These are phyloP conservation scores for Dryas drummondii DNA, from an alignment of 306 rosid genomes.

Conservation along the genomic window DNA sequence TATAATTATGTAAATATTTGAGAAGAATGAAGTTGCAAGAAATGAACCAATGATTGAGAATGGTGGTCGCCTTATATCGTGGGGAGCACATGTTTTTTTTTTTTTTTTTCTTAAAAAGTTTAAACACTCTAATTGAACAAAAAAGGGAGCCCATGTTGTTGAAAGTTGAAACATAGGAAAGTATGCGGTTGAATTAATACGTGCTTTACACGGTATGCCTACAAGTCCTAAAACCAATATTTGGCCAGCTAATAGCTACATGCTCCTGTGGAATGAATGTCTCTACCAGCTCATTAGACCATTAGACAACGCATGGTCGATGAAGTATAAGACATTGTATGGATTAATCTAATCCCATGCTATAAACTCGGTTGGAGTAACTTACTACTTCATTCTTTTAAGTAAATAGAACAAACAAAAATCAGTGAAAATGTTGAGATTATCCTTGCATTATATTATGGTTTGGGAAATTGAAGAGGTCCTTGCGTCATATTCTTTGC, in stretches of 20 bases:
- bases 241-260: slow-evolving; percentile 15
- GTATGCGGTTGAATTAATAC: neutral
- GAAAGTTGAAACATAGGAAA: neutral
- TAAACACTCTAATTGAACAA: no score
- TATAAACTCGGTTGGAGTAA: no score
- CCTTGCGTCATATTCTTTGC: no score
- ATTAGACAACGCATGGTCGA: slow-evolving; percentile 8
- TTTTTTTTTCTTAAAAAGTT: no score
- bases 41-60: neutral
- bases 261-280: slow-evolving; percentile 3
- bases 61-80: neutral
- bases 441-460: no score
- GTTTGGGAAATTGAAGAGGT: no score
- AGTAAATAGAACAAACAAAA: no score
- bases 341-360: no score
- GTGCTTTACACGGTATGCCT: slow-evolving; percentile 22
- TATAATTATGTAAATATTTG: neutral
- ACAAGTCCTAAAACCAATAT: neutral
- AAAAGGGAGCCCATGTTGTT: slow-evolving; percentile 7
- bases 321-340: no score
- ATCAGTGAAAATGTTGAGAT: no score
- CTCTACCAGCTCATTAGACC: slow-evolving; percentile 12
- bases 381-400: no score
- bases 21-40: neutral
- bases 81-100: slow-evolving; percentile 4